Evolutionary conservation across 495 filamentous ascomycete species (phyloP).

Genomic region (Xylaria sp.): DNA sequence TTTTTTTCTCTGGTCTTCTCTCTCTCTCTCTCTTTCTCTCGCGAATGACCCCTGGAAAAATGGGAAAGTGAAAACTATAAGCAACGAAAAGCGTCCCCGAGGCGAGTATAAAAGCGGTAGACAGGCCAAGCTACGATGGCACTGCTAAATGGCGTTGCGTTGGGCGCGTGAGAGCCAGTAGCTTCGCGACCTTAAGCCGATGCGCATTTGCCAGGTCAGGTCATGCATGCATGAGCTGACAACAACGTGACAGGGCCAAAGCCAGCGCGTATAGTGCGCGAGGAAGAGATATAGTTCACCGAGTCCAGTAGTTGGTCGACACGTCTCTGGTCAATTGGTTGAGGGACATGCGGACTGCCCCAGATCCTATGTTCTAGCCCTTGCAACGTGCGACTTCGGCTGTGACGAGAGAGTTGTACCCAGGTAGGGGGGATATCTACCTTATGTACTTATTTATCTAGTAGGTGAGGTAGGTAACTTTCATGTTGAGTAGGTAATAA

Average conservation of each 20-base stretch:
- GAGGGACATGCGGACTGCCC: constrained; percentile 9
- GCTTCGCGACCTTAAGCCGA: neutral
- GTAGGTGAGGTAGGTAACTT: too few relatives aligned
- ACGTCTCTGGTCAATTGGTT: constrained; percentile 13
- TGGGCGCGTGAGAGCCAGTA: constrained; percentile 25
- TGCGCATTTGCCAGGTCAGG: constrained; percentile 20
- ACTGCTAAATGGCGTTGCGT: constrained; percentile 26
- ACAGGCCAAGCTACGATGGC: constrained; percentile 19
- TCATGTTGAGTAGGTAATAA: too few relatives aligned
- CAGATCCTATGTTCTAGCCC: constrained; percentile 5
- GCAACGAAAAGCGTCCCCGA: neutral
- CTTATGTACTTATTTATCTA: too few relatives aligned
- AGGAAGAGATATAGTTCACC: neutral
- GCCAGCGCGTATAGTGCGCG: too few relatives aligned
- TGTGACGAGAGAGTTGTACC: neutral
- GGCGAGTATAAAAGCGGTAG: neutral
- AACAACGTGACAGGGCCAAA: constrained; percentile 7
- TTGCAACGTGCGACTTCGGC: constrained; percentile 18
- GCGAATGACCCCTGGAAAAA: neutral
- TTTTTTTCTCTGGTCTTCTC: too few relatives aligned
- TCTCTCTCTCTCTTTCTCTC: neutral
- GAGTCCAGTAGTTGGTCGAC: constrained; percentile 25
- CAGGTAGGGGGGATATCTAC: neutral
- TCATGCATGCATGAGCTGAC: constrained; percentile 28
- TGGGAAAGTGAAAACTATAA: neutral